Evolutionary conservation across 2,329 filamentous ascomycete species (phyloP), one percentile per base, ranked within the genome.

Genomic region (Penicillium sp.): DNA sequence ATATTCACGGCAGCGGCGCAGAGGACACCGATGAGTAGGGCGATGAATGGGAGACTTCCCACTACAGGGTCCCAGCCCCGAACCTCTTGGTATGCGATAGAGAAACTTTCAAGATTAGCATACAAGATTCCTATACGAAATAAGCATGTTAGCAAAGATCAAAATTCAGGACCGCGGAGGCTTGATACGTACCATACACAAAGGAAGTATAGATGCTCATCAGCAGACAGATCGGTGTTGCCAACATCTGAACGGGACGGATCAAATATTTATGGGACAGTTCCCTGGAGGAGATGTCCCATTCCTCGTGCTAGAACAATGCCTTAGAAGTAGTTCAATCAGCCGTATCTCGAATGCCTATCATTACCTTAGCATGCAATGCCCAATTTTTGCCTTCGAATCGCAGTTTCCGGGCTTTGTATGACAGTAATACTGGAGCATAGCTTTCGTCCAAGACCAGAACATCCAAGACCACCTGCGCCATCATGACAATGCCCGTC

Each of bases 401-500:
- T 2, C 84, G 77, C 14, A 86, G 69, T 0, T 76, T 71, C 0
- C 75, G 72, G 0, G 84, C 82, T 61, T 86, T 85, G 54, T 68
- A 65, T 0, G 83, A 74, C 0, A 87, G 76, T 2, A 87, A 74
- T 1, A 71, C 70, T 0, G 81, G 79, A 0, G 81, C 74, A 53
- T 85, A 86, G 16, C 74, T 79, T 64, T 87, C 84, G 55, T 84
- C 81, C 14, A 86, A 69, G 47, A 84, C 74, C 14, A 83, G 54
- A 4, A 80, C 50, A 33, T 79, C 81, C 3, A 82, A 18, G 0
- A 76, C 10, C 1, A 85, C 64, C 2, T 82, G 57, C 18, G 72
- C 54, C 6, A 75, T 68, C 60, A 82, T 79, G 2, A 85, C 66
- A 8, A 86, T 84, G 20, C 80, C 82, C 0, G 82, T 82, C 1